Conservation (phyloP, 2,329 filamentous ascomycete species). For the Calonectria pteridis region DNA sequence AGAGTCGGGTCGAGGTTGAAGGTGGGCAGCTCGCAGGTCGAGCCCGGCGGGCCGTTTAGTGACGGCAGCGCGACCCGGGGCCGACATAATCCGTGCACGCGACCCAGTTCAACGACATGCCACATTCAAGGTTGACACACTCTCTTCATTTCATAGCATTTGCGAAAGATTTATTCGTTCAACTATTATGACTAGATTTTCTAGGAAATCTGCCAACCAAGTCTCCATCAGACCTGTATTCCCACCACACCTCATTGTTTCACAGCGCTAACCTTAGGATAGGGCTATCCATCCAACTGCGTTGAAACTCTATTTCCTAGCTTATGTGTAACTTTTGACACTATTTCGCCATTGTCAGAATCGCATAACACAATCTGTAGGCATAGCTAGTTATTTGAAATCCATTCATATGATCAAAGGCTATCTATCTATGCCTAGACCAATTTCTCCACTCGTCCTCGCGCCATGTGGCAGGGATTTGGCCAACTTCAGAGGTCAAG, state of each 20-base stretch:
- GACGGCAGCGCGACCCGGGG: slow-evolving; percentile 2
- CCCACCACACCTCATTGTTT: neutral
- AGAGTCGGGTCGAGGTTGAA: neutral
- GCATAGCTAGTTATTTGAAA: neutral
- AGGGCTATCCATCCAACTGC: neutral
- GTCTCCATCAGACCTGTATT: neutral
- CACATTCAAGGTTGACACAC: neutral
- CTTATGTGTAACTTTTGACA: neutral
- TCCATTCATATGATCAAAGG: neutral
- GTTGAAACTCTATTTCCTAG: neutral
- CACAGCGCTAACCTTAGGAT: neutral
- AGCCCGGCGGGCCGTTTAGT: neutral
- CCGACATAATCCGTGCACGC: slow-evolving; percentile 19
- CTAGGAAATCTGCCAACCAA: neutral
- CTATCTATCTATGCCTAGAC: neutral
- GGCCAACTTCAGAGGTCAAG: neutral
- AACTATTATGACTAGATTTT: neutral
- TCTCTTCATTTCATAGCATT: neutral
- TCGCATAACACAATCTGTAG: neutral
- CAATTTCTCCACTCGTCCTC: neutral
- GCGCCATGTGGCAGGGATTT: neutral
- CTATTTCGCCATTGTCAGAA: neutral
- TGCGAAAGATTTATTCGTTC: neutral
- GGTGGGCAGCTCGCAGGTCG: slow-evolving; percentile 16
- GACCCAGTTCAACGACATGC: neutral